Percentiles rank a stretch among this genome's conserved stretches.
These are phyloP conservation scores for Wallacemonas sp. DNA, from an alignment of 208 protist genomes.

Conservation along the genomic window DNA sequence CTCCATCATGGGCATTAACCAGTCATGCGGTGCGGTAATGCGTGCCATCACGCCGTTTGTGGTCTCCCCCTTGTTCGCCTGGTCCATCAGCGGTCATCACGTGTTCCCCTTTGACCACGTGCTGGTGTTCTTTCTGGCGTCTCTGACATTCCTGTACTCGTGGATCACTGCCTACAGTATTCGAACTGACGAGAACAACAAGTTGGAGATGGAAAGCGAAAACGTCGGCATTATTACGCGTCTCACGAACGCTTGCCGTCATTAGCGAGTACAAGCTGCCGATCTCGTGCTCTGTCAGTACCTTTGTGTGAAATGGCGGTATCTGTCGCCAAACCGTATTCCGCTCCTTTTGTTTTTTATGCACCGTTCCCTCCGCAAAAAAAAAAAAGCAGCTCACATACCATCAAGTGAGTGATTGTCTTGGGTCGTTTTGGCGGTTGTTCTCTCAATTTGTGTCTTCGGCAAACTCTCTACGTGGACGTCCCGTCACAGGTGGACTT, in stretches of 20 bases:
- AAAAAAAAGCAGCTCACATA: no score
- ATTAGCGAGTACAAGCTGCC: not conserved
- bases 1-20: constrained; percentile 58
- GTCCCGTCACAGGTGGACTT: no score
- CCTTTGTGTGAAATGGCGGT: no score
- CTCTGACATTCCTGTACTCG: constrained; percentile 9
- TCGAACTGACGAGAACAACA: constrained; percentile 18
- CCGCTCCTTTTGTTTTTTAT: no score
- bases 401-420: no score
- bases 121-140: constrained; percentile 44
- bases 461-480: no score
- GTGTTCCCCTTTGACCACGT: constrained; percentile 55
- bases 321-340: no score
- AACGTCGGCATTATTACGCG: not conserved
- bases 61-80: constrained; percentile 57
- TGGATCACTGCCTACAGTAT: constrained; percentile 16
- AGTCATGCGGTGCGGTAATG: constrained; percentile 37
- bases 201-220: constrained; percentile 17
- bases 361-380: no score
- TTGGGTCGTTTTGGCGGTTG: no score
- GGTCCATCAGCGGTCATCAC: constrained; percentile 30
- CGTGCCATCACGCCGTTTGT: constrained; percentile 46
- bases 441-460: no score
- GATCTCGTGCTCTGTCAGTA: no score
- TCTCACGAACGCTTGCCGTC: not conserved